These are phyloP conservation scores for Xylariales sp. DNA, from an alignment of 2,329 filamentous ascomycete species.

Conservation along the genomic window DNA sequence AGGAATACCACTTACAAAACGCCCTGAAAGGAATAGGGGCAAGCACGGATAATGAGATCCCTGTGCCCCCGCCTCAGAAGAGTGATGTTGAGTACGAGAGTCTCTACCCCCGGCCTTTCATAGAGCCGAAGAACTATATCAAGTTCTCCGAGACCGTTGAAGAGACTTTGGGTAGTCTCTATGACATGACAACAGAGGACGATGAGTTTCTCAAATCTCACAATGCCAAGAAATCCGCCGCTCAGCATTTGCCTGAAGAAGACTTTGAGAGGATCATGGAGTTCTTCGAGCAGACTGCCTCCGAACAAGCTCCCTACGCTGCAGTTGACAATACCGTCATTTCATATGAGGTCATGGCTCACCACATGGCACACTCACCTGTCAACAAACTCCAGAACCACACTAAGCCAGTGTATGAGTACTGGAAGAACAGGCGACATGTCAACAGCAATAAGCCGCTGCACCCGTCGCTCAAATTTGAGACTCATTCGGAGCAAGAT, in stretches of 20 bases:
- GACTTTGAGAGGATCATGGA: slow-evolving; percentile 93
- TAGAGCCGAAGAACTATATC: slow-evolving; percentile 88
- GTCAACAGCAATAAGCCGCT: slow-evolving; percentile 65
- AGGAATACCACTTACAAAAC: slow-evolving; percentile 95
- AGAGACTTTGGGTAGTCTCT: slow-evolving; percentile 83
- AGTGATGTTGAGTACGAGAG: slow-evolving; percentile 78
- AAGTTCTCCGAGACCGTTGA: slow-evolving; percentile 97
- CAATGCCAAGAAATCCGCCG: slow-evolving; percentile 68
- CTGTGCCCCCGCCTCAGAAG: slow-evolving; percentile 60
- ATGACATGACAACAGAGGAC: slow-evolving; percentile 93
- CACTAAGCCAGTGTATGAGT: slow-evolving; percentile 78
- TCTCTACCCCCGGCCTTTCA: slow-evolving; percentile 75
- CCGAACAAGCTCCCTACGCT: slow-evolving; percentile 81
- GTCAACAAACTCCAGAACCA: slow-evolving; percentile 43
- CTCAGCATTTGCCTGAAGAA: slow-evolving; percentile 73
- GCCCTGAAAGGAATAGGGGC: slow-evolving; percentile 57
- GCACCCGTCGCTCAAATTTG: slow-evolving; percentile 81
- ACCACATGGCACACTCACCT: slow-evolving; percentile 53
- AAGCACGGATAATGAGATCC: slow-evolving; percentile 56
- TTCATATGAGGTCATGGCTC: slow-evolving; percentile 70
- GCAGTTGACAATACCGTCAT: slow-evolving; percentile 85
- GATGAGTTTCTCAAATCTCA: slow-evolving; percentile 77
- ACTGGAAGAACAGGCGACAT: slow-evolving; percentile 75
- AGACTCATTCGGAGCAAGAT: slow-evolving; percentile 89
- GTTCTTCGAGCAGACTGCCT: slow-evolving; percentile 85